Conservation (phyloP, 75 land plant genomes). For the Larix kaempferi region DNA sequence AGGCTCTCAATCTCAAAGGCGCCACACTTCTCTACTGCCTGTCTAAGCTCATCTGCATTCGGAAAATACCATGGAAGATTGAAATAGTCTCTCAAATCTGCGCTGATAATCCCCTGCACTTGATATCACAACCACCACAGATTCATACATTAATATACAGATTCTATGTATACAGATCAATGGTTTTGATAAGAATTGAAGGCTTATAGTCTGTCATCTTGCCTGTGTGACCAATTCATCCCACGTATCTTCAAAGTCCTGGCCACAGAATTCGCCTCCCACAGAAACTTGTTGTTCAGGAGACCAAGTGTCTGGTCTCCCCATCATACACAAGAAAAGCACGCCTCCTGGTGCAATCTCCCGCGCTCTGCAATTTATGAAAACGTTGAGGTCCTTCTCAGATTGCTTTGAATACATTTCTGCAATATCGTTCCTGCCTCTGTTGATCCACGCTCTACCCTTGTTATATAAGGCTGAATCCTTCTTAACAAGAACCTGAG, state of each 20-base stretch:
- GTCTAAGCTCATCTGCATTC: constrained; percentile 8
- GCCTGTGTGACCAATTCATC: background rate
- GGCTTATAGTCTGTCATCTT: too few relatives aligned
- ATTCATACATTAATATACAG: too few relatives aligned
- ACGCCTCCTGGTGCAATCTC: constrained; percentile 15
- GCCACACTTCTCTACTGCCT: background rate
- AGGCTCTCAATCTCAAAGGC: background rate
- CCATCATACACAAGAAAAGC: constrained; percentile 1
- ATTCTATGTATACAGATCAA: too few relatives aligned
- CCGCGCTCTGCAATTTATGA: constrained; percentile 10
- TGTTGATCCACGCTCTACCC: constrained; percentile 18
- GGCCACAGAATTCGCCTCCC: constrained; percentile 8
- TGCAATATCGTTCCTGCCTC: background rate
- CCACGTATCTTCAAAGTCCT: constrained; percentile 14
- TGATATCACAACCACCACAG: background rate
- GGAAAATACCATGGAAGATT: constrained; percentile 16
- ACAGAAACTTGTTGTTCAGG: background rate
- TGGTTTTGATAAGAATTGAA: too few relatives aligned
- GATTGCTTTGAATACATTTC: background rate
- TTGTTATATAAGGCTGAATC: constrained; percentile 13
- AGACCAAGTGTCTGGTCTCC: constrained; percentile 9
- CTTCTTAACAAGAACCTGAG: constrained; percentile 2
- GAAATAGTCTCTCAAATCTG: constrained; percentile 5
- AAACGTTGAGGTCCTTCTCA: constrained; percentile 8
- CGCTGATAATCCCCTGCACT: constrained; percentile 7